Conservation (phyloP, 495 filamentous ascomycete species). For the Tuber calosporum region DNA sequence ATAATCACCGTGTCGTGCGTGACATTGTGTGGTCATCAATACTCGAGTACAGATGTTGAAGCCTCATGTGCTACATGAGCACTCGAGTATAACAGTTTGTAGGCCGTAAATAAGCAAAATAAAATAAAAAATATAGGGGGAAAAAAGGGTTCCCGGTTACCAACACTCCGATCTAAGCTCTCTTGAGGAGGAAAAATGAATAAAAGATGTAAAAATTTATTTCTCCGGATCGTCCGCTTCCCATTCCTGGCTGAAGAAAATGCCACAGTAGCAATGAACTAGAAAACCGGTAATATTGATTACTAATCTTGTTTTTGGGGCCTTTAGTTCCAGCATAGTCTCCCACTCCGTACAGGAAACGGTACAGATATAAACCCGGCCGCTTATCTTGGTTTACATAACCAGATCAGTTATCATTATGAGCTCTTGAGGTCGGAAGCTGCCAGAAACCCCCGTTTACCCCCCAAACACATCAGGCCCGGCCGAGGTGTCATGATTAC, state of each 20-base stretch:
- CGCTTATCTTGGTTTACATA: neutral
- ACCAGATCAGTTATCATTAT: conserved; percentile 2
- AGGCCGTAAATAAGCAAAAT: neutral
- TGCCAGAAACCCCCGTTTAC: neutral
- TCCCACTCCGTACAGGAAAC: neutral
- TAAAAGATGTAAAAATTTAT: neutral
- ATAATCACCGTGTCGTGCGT: no score
- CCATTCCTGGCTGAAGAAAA: neutral
- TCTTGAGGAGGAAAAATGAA: neutral
- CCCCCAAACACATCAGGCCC: neutral
- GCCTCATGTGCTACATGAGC: no score
- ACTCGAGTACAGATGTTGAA: no score
- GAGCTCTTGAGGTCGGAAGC: neutral
- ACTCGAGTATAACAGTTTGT: no score
- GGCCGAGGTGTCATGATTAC: neutral
- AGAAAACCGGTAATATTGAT: neutral
- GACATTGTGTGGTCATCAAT: no score
- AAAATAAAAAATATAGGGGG: neutral
- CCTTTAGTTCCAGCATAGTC: neutral
- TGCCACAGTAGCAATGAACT: neutral
- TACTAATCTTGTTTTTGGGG: neutral
- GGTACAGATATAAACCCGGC: neutral
- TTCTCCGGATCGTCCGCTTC: neutral
- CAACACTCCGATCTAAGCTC: neutral
- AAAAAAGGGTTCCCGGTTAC: neutral